These are phyloP conservation scores for Cryphonectria naterciae DNA, from an alignment of 2,329 filamentous ascomycete species.

Conservation along the genomic window DNA sequence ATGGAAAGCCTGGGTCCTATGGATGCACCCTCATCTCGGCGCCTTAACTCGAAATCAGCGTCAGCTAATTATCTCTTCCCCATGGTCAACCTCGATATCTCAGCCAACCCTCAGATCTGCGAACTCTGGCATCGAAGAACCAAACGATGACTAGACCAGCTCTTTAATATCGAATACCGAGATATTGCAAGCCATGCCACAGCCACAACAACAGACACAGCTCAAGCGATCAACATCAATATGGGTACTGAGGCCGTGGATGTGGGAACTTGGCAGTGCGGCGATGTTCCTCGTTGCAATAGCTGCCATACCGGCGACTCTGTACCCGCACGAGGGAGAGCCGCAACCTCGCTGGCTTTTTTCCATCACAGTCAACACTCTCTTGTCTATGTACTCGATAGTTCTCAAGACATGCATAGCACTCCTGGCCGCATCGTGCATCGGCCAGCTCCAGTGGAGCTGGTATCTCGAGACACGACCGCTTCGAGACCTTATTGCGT, in stretches of 20 bases:
- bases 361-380: slow-evolving; percentile 15
- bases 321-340: slow-evolving; percentile 15
- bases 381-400: slow-evolving; percentile 16
- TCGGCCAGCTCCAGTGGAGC: slow-evolving; percentile 19
- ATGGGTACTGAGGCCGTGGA: neutral
- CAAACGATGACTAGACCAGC: neutral
- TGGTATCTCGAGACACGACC: slow-evolving; percentile 14
- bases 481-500: slow-evolving; percentile 5
- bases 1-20: no score
- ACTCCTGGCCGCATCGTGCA: slow-evolving; percentile 9
- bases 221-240: neutral
- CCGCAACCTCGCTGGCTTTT: slow-evolving; percentile 17
- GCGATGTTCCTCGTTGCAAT: slow-evolving; percentile 1
- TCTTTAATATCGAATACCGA: neutral
- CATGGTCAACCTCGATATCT: neutral
- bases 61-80: neutral
- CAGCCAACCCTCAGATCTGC: neutral
- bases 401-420: slow-evolving; percentile 2
- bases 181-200: neutral
- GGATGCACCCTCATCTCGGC: no score
- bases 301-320: slow-evolving; percentile 8
- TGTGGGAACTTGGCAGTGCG: neutral
- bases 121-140: neutral
- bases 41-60: neutral
- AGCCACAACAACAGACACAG: neutral